Base-by-base conservation (phyloP, 1,139 yeast species). In the Eremothecium coryli region DNA sequence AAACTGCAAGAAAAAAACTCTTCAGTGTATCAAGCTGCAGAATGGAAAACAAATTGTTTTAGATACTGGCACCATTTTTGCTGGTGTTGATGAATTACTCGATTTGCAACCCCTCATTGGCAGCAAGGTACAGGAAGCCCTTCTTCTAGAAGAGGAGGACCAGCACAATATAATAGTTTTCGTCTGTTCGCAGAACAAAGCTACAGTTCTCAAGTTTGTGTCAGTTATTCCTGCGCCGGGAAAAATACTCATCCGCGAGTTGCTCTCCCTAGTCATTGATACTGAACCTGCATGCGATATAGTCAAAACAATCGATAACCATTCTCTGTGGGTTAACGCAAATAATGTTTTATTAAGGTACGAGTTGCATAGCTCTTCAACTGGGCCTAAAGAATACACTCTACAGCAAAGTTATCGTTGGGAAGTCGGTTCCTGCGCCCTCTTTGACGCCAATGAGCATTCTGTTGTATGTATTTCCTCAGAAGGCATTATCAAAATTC, bases 11-110 rank as follows among this genome's bases (percentile, higher is more conserved):
- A 37, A 42, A 10, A 36, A 40, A 5, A 47, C 46, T 16, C 48
- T 56, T 49, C 48, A 50, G 28, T 48, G 52, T 31, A 32, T 51
- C 13, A 53, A 50, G 33, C 31, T 52, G 18, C 42, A 39, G 7
- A 50, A 48, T 35, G 56, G 58, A 7, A 52, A 47, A 34, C 22
- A 10, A 27, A 17, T n/a, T 4, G 10, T 11, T 16, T 22, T 27
- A 13, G 20, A 27, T 5, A 27, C 30, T 3, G 13, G 14, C 17
- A 18, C 3, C 22, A 14, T 27, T n/a, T 27, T 27, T 6, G 3
- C 20, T 4, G 30, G 17, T 14, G 22, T 27, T 10, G 30, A 27
- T 17, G 22, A 16, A 22, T n/a, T 27, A 14, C 8, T 16, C 4
- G 30, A 27, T 15, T 20, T 27, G n/a, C 20, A 27, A 14, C 5